Conservation (phyloP, 2,329 filamentous ascomycete species). For the Fusarium musae region DNA sequence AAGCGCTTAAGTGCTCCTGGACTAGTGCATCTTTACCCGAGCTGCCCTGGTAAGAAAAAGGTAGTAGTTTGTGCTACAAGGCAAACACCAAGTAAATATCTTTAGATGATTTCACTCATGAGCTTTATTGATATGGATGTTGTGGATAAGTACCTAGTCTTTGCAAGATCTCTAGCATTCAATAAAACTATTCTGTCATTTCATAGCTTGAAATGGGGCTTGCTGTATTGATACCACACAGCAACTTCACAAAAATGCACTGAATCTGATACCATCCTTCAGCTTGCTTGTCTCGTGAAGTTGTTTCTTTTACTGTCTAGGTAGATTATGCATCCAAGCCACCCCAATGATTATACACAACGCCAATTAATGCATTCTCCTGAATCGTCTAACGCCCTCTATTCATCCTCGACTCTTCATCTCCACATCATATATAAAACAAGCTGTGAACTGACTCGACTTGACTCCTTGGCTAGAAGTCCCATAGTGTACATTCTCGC, state of each 20-base stretch:
- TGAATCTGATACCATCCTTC: not conserved
- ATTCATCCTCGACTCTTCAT: slow-evolving; percentile 11
- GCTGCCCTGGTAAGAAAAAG: not conserved
- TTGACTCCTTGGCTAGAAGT: slow-evolving; percentile 63
- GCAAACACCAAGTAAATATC: not conserved
- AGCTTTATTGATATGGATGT: not conserved
- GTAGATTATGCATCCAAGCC: slow-evolving; percentile 17
- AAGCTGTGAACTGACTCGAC: not conserved
- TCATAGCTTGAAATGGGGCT: not conserved
- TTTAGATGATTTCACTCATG: not conserved
- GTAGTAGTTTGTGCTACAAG: not conserved
- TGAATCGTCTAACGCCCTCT: slow-evolving; percentile 34
- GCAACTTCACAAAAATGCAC: not conserved
- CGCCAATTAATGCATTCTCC: slow-evolving; percentile 34
- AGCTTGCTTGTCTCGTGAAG: not conserved
- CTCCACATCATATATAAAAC: slow-evolving; percentile 75
- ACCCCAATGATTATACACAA: slow-evolving; percentile 18
- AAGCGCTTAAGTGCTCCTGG: not conserved
- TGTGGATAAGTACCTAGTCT: not conserved
- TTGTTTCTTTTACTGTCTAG: slow-evolving; percentile 4
- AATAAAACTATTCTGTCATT: not conserved
- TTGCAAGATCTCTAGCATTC: not conserved
- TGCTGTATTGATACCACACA: not conserved
- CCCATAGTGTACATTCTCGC: slow-evolving; percentile 78
- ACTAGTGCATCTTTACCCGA: not conserved